Base-by-base conservation (phyloP, 768 basidiomycete genomes). In the Tremella fuciformis region DNA sequence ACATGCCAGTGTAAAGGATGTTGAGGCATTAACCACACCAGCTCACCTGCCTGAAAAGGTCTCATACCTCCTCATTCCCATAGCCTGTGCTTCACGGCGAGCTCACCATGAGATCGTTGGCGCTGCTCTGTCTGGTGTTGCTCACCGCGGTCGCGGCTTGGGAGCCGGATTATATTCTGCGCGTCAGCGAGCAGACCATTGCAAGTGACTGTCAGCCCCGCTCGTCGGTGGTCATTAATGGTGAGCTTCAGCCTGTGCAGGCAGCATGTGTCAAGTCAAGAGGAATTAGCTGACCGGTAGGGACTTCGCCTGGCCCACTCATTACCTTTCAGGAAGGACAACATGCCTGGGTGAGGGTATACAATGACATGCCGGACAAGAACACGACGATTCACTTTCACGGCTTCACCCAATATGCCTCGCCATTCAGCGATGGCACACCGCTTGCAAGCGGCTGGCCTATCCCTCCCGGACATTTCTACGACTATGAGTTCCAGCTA, bases 401-500 rank as follows among this genome's bases (percentile, higher is more conserved):
- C 38, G 58, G 58, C 8, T 50, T 54, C 7, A 19, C 52, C 22
- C 53, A 60, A 41, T 60, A 24, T 22, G 22, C 41, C 9, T 21
- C 53, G n/a, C 54, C 59, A 1, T 60, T 56, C 29, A 24, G 39
- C 13, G 54, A 60, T 50, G 59, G 58, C 8, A 59, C 58, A 3
- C 58, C 58, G 25, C 54, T 40, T 1, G 42, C 46, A 8, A 37
- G 19, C 6, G 25, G 38, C 34, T 60, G 54, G 46, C 59, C 58
- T 11, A 60, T 60, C 24, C 53, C 59, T 50, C 59, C 54, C 6
- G 25, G 40, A 13, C 16, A 55, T 18, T 55, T 55, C 37, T 60
- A 37, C 54, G 59, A 55, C 34, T 60, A 60, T 47, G 59, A 60
- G 34, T 55, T 60, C 29, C 29, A 57, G 26, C 47, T 57, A 9